phyloP scores from a whole-genome alignment of 768 basidiomycete species.

The Russula olivacea region DNA sequence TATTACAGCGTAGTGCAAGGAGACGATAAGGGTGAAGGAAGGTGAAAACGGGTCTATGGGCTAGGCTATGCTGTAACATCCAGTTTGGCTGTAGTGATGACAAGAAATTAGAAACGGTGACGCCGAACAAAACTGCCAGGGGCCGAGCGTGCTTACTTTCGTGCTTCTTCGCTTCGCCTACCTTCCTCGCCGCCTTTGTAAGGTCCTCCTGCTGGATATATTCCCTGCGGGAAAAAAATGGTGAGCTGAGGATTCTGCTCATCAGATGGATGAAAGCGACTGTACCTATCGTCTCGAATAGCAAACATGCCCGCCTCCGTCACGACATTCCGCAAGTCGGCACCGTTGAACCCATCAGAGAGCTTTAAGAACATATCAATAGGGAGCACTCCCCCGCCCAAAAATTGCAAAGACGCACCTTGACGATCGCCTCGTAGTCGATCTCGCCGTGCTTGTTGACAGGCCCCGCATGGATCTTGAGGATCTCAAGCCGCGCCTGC shows the following conservation, averaged over 20 bases:
- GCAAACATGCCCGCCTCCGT: slow-evolving; percentile 99
- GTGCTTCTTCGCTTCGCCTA: slow-evolving; percentile 95
- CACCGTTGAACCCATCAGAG: slow-evolving; percentile 92
- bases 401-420: slow-evolving; percentile 42
- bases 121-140: neutral
- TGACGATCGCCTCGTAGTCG: slow-evolving; percentile 97
- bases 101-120: neutral
- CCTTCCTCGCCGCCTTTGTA: slow-evolving; percentile 92
- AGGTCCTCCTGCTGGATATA: slow-evolving; percentile 93
- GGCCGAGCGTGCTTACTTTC: slow-evolving; percentile 58
- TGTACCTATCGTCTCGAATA: slow-evolving; percentile 85
- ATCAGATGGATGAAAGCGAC: neutral
- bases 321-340: slow-evolving; percentile 90
- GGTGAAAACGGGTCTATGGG: neutral
- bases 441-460: slow-evolving; percentile 95
- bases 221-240: slow-evolving; percentile 44
- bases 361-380: slow-evolving; percentile 40
- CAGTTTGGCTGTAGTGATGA: slow-evolving; percentile 16
- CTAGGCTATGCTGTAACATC: slow-evolving; percentile 23
- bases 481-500: slow-evolving; percentile 90
- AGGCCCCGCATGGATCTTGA: slow-evolving; percentile 93
- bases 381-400: neutral
- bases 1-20: slow-evolving; percentile 1
- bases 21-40: neutral
- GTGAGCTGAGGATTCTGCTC: neutral